Percentiles rank a stretch among this genome's conserved stretches.
Evolutionary conservation across 768 basidiomycete species (phyloP).

Genomic region (Macrolepiota fuliginosa): DNA sequence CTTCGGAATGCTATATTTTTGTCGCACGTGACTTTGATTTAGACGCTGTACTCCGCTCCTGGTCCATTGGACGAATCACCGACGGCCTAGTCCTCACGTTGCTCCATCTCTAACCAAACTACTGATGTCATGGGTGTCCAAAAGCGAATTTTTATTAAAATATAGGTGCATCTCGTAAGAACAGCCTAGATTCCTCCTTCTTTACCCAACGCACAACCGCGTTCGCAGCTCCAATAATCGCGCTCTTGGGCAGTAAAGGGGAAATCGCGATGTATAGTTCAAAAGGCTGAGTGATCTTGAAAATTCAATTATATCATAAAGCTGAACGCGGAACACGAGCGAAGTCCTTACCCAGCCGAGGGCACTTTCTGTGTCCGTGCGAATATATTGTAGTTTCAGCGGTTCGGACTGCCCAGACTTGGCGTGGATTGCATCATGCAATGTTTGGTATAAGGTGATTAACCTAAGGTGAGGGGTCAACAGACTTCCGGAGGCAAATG

Average conservation of each 20-base stretch:
- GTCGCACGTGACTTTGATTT: not conserved
- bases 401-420: conserved; percentile 80
- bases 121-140: not conserved
- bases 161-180: conserved; percentile 86
- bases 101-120: too few relatives aligned
- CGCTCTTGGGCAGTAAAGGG: conserved; percentile 83
- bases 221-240: conserved; percentile 86
- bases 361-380: conserved; percentile 82
- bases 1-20: not conserved
- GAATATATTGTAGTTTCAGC: conserved; percentile 84
- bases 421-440: conserved; percentile 89
- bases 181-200: conserved; percentile 79
- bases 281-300: conserved; percentile 88
- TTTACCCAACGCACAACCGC: conserved; percentile 88
- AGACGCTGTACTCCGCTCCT: too few relatives aligned
- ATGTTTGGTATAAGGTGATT: conserved; percentile 80
- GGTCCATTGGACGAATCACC: too few relatives aligned
- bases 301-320: not conserved
- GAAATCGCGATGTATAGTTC: conserved; percentile 87
- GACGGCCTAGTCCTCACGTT: too few relatives aligned
- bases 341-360: conserved; percentile 84
- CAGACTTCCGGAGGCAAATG: not conserved
- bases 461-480: conserved; percentile 43
- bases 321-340: not conserved
- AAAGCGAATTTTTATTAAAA: conserved; percentile 38